Base-by-base conservation (phyloP, 495 filamentous ascomycete genomes). In the Usnea hakonensis region DNA sequence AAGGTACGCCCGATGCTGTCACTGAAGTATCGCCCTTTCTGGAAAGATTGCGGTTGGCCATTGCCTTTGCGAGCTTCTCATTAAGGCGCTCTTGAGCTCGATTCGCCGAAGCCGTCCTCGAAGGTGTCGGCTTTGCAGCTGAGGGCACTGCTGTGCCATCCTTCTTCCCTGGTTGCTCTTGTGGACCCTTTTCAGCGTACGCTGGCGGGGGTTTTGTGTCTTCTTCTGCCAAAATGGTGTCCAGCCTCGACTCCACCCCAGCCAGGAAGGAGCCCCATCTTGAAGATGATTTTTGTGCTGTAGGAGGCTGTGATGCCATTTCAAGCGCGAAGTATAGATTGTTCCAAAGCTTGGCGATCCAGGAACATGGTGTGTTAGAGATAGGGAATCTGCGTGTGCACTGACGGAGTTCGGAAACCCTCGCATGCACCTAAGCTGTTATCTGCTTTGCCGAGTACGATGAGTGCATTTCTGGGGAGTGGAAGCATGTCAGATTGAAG, bases 161-260 rank as follows among this genome's bases (percentile, higher is more conserved):
- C 32, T 63, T 62, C 40, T 61, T 46, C 7, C 43, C 61, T 56
- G 61, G 61, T 64, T 69, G 64, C 60, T 58, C 72, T 61, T 66
- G 67, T 67, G 57, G 67, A 62, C 53, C 72, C 50, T 56, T 68
- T 56, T 77, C 58, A 50, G n/a, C 33, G 32, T 44, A 65, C n/a
- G 59, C 38, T 3, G 55, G 30, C 0, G 38, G 21, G 40, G 36
- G 46, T 21, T 41, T 35, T 21, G 54, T 62, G 21, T 89, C 85
- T 37, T 86, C 83, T 44, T 96, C 92, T 62, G 91, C 86, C 62
- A 99, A 79, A 58, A 99, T 96, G 54, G 83, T 89, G 72, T 99
- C 94, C 44, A 99, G 79, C 54, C 89, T 85, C 62, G 92, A 95
- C 75, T 99, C 94, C 53, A 99, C 88, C 43, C 91, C 90, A 33